These are phyloP conservation scores for Orbilia quercus DNA, from an alignment of 2,329 filamentous ascomycete species.

Conservation along the genomic window DNA sequence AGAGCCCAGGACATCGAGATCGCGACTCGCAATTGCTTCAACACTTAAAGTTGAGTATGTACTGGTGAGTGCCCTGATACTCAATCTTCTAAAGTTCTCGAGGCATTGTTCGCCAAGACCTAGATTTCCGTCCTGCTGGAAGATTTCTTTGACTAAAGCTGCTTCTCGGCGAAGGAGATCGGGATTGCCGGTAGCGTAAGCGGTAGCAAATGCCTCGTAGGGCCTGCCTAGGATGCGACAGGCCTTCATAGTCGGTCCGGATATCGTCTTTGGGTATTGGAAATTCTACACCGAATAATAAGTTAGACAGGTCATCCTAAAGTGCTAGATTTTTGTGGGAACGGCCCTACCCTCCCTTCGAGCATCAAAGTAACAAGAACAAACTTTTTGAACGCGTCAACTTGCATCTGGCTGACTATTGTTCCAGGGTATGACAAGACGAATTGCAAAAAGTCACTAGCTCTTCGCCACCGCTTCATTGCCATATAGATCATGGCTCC, in stretches of 20 bases:
- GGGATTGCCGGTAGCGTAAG: conserved; percentile 73
- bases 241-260: conserved; percentile 58
- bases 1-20: conserved; percentile 58
- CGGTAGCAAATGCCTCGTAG: conserved; percentile 76
- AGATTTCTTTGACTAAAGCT: conserved; percentile 70
- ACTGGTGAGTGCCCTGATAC: conserved; percentile 77
- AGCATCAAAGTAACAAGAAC: conserved; percentile 78
- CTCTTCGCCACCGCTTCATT: conserved; percentile 60
- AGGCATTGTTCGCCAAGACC: conserved; percentile 77
- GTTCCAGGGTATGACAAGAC: conserved; percentile 59
- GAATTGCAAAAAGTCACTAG: conserved; percentile 60
- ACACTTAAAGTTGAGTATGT: conserved; percentile 76
- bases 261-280: conserved; percentile 45
- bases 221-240: conserved; percentile 71
- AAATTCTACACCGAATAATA: conserved; percentile 32
- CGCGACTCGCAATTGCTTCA: conserved; percentile 64
- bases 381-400: conserved; percentile 93
- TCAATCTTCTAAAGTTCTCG: conserved; percentile 77
- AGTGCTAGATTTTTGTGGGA: conserved; percentile 32
- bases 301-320: conserved; percentile 30
- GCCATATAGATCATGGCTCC: conserved; percentile 61
- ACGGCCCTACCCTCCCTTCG: conserved; percentile 70
- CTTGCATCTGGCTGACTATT: conserved; percentile 60
- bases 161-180: conserved; percentile 73
- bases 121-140: conserved; percentile 77